Percentiles rank a stretch among this genome's conserved stretches.
These are phyloP conservation scores for Colletotrichum australisinense DNA, from an alignment of 2,329 filamentous ascomycete genomes.

Conservation along the genomic window DNA sequence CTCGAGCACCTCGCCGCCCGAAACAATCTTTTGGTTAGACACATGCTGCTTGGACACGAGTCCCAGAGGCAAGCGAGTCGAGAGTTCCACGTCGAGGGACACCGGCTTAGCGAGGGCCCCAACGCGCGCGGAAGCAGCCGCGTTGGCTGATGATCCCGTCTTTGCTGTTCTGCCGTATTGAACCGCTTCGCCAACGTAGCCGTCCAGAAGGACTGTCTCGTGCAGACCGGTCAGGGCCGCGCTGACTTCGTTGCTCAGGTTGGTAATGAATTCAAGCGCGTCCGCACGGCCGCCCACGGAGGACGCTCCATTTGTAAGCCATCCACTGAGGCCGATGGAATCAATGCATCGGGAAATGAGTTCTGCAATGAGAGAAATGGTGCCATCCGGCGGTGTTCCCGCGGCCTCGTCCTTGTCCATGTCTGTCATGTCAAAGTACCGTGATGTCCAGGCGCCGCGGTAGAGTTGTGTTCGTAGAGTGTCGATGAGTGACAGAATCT, in stretches of 20 bases:
- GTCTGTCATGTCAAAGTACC: conserved; percentile 71
- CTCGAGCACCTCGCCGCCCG: conserved; percentile 76
- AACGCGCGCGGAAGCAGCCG: conserved; percentile 32
- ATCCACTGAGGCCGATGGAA: conserved; percentile 79
- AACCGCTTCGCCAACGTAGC: conserved; percentile 74
- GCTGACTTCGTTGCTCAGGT: conserved; percentile 75
- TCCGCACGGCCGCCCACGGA: conserved; percentile 62
- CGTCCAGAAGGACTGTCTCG: conserved; percentile 74
- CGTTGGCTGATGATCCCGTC: conserved; percentile 14
- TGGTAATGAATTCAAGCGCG: conserved; percentile 72
- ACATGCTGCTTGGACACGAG: conserved; percentile 69
- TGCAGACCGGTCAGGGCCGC: conserved; percentile 79
- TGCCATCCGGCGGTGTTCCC: conserved; percentile 69
- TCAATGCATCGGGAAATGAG: conserved; percentile 80
- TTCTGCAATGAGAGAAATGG: conserved; percentile 77
- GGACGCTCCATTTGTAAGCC: conserved; percentile 70
- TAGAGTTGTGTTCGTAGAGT: conserved; percentile 79
- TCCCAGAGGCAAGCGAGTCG: conserved; percentile 76
- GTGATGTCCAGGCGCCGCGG: conserved; percentile 80
- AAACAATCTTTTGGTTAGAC: conserved; percentile 68
- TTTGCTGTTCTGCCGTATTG: conserved; percentile 63
- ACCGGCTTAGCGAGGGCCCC: conserved; percentile 52
- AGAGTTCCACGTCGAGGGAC: conserved; percentile 55
- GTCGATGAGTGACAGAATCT: conserved; percentile 78
- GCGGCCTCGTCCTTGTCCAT: conserved; percentile 53